Base-by-base conservation (phyloP, 352 stramenopile species). In the Peronospora farinosa region DNA sequence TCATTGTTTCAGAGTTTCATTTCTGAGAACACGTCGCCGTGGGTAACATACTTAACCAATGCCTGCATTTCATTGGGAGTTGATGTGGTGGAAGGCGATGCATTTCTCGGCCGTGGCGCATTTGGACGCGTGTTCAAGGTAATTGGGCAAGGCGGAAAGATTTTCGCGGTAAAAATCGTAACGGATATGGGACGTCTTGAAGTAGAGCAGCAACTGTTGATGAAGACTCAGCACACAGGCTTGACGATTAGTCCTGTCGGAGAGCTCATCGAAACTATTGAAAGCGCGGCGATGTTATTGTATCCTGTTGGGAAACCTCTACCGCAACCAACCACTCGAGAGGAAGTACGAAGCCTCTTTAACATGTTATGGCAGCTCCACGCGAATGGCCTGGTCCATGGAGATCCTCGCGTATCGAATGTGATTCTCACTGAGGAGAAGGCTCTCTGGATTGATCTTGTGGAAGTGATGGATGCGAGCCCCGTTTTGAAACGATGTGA, bases 391-490 rank as follows among this genome's bases (percentile, higher is more conserved):
- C 25, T 70, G 38, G 40, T 64, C 45, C 62, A 67, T 56, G 62
- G 57, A 57, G 51, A 67, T 60, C 48, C 56, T 64, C 57, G 57
- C 51, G 48, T 67, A 47, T 44, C 62, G 36, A 67, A 67, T 55
- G 62, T 70, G 39, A 70, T 66, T 46, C 30, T 67, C 30, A 1
- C 11, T 25, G 46, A 30, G 36, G 57, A 46, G 54, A 60, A 56
- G 30, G 44, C 17, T 63, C 49, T 67, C 27, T 64, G 61, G 61
- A 64, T 67, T 64, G 62, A 61, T 67, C 46, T 67, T 47, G 31
- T 61, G 35, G 48, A 64, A 64, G 47, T 51, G 41, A 57, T 40
- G 30, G 40, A 63, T 57, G 52, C 53, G 43, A 61, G 16, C 49
- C 40, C 47, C 39, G 27, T 31, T 51, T 53, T 54, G 47, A 56